These are phyloP conservation scores for Pichia norvegensis DNA, from an alignment of 1,139 yeast genomes.

Conservation along the genomic window DNA sequence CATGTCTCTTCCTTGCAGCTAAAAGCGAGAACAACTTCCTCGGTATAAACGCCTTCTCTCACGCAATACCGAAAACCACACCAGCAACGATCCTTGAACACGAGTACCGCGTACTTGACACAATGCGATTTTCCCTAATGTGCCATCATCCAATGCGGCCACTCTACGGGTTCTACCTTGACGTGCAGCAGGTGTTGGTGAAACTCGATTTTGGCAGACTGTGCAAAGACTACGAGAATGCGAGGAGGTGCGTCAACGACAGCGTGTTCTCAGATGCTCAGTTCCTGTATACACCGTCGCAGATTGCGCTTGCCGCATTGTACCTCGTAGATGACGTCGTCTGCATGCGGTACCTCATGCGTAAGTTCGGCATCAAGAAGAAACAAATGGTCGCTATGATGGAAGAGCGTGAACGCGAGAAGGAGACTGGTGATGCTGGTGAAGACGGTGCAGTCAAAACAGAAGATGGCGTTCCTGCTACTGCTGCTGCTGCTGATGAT, in stretches of 20 bases:
- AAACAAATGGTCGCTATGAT: slow-evolving; percentile 15
- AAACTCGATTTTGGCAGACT: slow-evolving; percentile 33
- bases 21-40: slow-evolving; percentile 88
- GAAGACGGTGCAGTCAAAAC: slow-evolving; percentile 3
- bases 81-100: slow-evolving; percentile 63
- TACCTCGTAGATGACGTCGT: slow-evolving; percentile 58
- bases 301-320: slow-evolving; percentile 83
- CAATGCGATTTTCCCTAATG: slow-evolving; percentile 67
- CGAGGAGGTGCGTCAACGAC: slow-evolving; percentile 60
- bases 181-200: slow-evolving; percentile 60
- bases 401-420: slow-evolving; percentile 6
- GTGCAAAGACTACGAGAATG: slow-evolving; percentile 52
- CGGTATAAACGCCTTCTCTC: slow-evolving; percentile 73
- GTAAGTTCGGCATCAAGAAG: slow-evolving; percentile 37
- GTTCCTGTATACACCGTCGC: slow-evolving; percentile 86
- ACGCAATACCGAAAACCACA: slow-evolving; percentile 57
- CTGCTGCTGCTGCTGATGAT: not conserved
- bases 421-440: slow-evolving; percentile 5
- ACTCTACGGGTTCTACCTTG: slow-evolving; percentile 85
- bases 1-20: slow-evolving; percentile 86
- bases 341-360: slow-evolving; percentile 55
- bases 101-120: slow-evolving; percentile 69
- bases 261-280: slow-evolving; percentile 66
- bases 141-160: slow-evolving; percentile 89
- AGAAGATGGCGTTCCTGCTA: not conserved